phyloP scores from a whole-genome alignment of 2,329 filamentous ascomycete genomes.

The Cercospora beticola region DNA sequence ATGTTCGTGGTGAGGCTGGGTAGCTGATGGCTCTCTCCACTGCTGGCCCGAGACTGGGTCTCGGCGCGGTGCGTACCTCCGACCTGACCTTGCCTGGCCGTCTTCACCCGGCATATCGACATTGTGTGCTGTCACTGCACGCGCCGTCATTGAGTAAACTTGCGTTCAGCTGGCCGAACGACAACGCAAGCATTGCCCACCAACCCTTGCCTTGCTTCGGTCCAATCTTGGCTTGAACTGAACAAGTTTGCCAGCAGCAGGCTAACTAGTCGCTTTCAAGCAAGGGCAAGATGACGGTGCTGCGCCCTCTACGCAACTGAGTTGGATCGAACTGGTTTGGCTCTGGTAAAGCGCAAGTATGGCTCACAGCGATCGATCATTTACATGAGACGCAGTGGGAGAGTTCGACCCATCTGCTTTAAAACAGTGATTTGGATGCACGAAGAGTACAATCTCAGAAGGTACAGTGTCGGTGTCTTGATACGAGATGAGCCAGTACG shows the following conservation, averaged over 20 bases:
- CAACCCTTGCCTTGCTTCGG: not conserved
- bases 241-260: not conserved
- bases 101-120: not conserved
- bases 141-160: not conserved
- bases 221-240: not conserved
- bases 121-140: not conserved
- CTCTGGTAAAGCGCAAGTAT: no score
- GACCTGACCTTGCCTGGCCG: not conserved
- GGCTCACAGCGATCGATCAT: no score
- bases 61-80: not conserved
- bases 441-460: not conserved
- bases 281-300: not conserved
- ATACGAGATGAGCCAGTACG: not conserved
- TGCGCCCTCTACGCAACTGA: not conserved
- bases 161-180: not conserved
- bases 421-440: not conserved
- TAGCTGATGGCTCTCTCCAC: not conserved
- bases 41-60: not conserved
- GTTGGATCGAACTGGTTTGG: not conserved
- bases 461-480: not conserved
- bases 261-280: not conserved
- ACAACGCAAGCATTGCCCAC: not conserved
- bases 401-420: not conserved
- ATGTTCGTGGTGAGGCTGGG: not conserved
- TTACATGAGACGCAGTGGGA: not conserved